These are phyloP conservation scores for Erysimum cheiranthoides DNA, from an alignment of 345 rosid genomes.

Conservation along the genomic window DNA sequence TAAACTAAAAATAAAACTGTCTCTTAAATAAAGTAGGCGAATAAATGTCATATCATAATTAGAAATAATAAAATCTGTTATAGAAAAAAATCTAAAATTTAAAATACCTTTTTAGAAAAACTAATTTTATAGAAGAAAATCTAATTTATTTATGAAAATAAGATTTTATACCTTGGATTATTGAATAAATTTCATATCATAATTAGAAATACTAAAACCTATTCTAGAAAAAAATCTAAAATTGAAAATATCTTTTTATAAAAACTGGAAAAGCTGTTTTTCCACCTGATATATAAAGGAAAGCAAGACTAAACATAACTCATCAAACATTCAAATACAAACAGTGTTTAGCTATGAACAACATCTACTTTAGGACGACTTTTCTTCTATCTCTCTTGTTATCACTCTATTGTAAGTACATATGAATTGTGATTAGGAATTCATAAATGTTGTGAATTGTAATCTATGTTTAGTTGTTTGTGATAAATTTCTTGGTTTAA, in stretches of 20 bases:
- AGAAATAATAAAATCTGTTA: too few relatives aligned
- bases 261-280: not conserved
- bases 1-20: not conserved
- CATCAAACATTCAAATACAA: not conserved
- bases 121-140: too few relatives aligned
- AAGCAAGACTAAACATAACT: not conserved
- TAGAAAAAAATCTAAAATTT: too few relatives aligned
- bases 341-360: not conserved
- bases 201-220: not conserved
- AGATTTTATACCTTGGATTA: not conserved
- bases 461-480: too few relatives aligned
- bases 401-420: not conserved
- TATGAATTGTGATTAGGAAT: not conserved
- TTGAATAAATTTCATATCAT: not conserved
- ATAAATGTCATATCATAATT: too few relatives aligned
- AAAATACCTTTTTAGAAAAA: too few relatives aligned
- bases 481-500: too few relatives aligned
- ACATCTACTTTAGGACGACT: not conserved
- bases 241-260: not conserved
- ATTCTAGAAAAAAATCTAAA: not conserved
- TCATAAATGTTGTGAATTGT: not conserved
- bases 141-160: not conserved
- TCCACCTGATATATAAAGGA: not conserved
- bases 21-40: not conserved
- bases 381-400: constrained; percentile 3